Evolutionary conservation across 148 eudicot genomes (phyloP).

Genomic region (Simmondsia chinensis): DNA sequence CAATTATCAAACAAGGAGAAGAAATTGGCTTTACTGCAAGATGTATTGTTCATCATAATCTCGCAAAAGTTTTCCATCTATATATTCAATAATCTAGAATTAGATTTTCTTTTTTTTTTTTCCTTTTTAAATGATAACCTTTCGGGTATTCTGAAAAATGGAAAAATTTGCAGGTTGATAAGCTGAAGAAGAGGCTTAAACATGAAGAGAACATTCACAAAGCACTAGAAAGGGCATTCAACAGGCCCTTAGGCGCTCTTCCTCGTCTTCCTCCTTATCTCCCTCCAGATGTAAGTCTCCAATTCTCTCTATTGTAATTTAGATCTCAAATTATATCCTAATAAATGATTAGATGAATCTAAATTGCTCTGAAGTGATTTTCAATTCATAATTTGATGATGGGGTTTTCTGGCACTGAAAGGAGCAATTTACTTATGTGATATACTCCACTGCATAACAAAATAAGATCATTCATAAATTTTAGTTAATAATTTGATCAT

Average conservation of each 20-base stretch:
- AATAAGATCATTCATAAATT: no score
- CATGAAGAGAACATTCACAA: conserved; percentile 91
- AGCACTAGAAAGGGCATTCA: conserved; percentile 82
- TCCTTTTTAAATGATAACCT: not conserved
- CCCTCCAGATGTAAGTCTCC: conserved; percentile 52
- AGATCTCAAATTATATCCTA: conserved; percentile 1
- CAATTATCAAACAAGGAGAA: conserved; percentile 33
- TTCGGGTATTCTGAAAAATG: conserved; percentile 1
- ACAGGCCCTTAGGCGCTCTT: conserved; percentile 72
- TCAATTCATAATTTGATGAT: not conserved
- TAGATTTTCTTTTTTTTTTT: not conserved
- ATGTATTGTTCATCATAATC: conserved; percentile 30
- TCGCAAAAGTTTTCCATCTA: not conserved
- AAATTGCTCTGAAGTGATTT: not conserved
- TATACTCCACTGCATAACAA: no score
- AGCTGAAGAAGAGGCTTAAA: conserved; percentile 71
- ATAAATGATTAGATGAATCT: not conserved
- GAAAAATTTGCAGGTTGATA: conserved; percentile 71
- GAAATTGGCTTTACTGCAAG: conserved; percentile 71
- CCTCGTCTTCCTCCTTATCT: conserved; percentile 97
- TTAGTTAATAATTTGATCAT: no score
- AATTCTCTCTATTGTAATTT: not conserved
- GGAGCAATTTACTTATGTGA: no score
- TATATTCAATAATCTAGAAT: not conserved
- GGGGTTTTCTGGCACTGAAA: no score